Percentiles rank a stretch among this genome's conserved stretches.
Evolutionary conservation across 78 protist species (phyloP).

Genomic region (Paratrimastix pyriformis): DNA sequence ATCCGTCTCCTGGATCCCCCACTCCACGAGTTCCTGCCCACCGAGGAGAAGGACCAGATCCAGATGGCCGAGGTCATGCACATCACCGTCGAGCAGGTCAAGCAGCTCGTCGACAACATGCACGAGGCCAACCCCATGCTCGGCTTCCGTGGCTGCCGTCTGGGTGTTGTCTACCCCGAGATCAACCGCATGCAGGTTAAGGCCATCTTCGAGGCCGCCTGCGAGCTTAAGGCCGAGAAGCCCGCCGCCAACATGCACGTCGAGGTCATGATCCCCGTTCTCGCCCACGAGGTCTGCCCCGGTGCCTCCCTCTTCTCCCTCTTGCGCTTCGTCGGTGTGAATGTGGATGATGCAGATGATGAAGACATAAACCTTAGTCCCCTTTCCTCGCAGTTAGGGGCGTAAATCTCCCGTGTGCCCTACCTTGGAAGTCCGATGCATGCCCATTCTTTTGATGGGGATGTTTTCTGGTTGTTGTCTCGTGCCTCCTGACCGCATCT

Average conservation of each 20-base stretch:
- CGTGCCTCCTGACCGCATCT: too few species aligned
- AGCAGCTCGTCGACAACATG: conserved; percentile 1
- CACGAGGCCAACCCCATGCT: conserved; percentile 77
- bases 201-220: conserved; percentile 56
- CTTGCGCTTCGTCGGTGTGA: too few species aligned
- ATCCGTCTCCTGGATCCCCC: conserved; percentile 81
- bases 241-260: not conserved
- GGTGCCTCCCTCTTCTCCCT: too few species aligned
- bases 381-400: too few species aligned
- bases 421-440: too few species aligned
- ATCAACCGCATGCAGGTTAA: conserved; percentile 51
- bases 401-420: too few species aligned
- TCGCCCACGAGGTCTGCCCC: conserved; percentile 18
- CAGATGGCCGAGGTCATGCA: conserved; percentile 23
- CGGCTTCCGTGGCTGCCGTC: conserved; percentile 69
- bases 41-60: conserved; percentile 9
- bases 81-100: conserved; percentile 19
- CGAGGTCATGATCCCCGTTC: conserved; percentile 51
- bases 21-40: conserved; percentile 68
- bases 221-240: conserved; percentile 12
- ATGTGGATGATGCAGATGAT: too few species aligned
- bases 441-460: too few species aligned
- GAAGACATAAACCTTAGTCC: too few species aligned
- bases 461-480: too few species aligned
- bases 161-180: conserved; percentile 65